Evolutionary conservation across 2,329 filamentous ascomycete genomes (phyloP), one percentile per base, ranked within the genome.

Genomic region (Diplodia sapinea): DNA sequence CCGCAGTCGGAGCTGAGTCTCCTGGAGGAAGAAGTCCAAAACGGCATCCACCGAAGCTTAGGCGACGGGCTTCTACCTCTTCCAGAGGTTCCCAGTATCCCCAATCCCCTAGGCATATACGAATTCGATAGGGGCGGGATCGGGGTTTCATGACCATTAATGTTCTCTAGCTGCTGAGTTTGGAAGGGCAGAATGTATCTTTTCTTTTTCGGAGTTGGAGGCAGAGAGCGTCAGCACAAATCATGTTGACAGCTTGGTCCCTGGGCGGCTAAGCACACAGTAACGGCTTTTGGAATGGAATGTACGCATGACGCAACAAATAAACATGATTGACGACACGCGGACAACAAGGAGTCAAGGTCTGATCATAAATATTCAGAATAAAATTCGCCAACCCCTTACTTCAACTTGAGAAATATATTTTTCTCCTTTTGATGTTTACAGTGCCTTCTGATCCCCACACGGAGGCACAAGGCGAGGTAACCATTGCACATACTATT

Each of bases 11-110:
- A 62, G 36, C 11, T 50, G 52, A 65, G 52, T 64, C 51, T 65
- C 54, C 62, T 63, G 61, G 67, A 55, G 26, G 67, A 61, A 20
- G 67, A 68, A 68, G 52, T 33, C 67, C 67, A 17, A 68, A 68
- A 68, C 61, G 67, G 47, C 38, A 61, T 38, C 67, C 67, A 61
- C 67, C 67, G 61, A 68, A 68, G 43, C 67, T 68, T 66, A 61
- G 67, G 63, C 40, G 62, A 38, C 38, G 67, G 47, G 33, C 61
- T n/a, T 59, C 55, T 67, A 33, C 65, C 49, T 43, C 36, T 67
- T 23, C 49, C 36, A 40, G 65, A 67, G 15, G 26, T 67, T 23
- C 49, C 36, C 31, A 56, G 62, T 23, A 61, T 61, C 17, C 65
- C 55, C 20, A 50, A 67, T 62, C 56, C 61, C 55, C 47, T 55